These are phyloP conservation scores for Calonectria leucothoes DNA, from an alignment of 2,329 filamentous ascomycete species.

Conservation along the genomic window DNA sequence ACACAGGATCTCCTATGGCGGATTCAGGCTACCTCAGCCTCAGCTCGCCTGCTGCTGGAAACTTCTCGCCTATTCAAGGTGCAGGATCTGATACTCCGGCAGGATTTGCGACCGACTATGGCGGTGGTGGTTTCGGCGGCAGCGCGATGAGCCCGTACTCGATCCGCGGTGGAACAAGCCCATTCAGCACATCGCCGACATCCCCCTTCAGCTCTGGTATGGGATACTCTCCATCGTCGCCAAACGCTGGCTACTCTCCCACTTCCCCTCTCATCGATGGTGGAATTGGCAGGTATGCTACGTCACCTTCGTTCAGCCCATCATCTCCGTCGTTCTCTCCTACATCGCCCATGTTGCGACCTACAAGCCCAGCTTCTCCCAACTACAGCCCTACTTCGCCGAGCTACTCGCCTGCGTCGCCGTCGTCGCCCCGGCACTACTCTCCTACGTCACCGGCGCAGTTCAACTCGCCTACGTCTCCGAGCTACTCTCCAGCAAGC, in stretches of 20 bases:
- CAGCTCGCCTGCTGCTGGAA: conserved; percentile 71
- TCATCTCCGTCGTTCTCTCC: conserved; percentile 73
- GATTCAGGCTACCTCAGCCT: conserved; percentile 76
- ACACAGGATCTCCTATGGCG: conserved; percentile 83
- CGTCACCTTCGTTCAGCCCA: conserved; percentile 72
- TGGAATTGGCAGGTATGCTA: conserved; percentile 63
- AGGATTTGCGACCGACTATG: conserved; percentile 74
- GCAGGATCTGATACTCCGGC: conserved; percentile 77
- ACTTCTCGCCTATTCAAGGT: conserved; percentile 83
- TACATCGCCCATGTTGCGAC: conserved; percentile 69
- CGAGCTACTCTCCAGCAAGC: conserved; percentile 77
- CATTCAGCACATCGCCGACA: conserved; percentile 78
- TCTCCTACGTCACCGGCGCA: conserved; percentile 78
- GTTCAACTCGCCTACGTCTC: conserved; percentile 81
- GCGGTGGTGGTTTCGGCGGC: conserved; percentile 62
- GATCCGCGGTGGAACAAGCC: conserved; percentile 73
- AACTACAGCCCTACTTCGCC: conserved; percentile 75
- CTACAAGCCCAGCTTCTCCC: conserved; percentile 66
- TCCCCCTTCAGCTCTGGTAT: conserved; percentile 70
- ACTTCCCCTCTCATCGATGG: conserved; percentile 75
- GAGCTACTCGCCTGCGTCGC: conserved; percentile 73
- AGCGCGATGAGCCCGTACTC: conserved; percentile 73
- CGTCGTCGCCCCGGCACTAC: conserved; percentile 67
- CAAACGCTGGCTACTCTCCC: conserved; percentile 78
- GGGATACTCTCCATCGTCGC: conserved; percentile 82